phyloP scores from a whole-genome alignment of 2,329 filamentous ascomycete genomes.

The Basipetospora chlamydospora region DNA sequence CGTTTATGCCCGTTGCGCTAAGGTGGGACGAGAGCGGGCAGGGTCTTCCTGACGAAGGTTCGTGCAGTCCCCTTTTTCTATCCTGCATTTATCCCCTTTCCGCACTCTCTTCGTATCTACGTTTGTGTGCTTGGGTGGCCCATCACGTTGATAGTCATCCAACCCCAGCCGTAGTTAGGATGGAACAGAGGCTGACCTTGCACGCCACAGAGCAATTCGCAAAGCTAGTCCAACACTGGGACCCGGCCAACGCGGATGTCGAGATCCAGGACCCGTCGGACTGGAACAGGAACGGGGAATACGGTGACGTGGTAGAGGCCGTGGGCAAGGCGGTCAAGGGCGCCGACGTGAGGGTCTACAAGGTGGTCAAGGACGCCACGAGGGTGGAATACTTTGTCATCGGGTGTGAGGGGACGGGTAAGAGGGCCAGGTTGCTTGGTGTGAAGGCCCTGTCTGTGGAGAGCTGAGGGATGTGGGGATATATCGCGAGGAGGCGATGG shows the following conservation, averaged over 20 bases:
- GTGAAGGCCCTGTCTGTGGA: slow-evolving; percentile 68
- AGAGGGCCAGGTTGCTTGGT: slow-evolving; percentile 53
- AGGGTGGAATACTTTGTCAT: slow-evolving; percentile 72
- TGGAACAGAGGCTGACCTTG: background rate
- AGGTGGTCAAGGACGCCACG: slow-evolving; percentile 46
- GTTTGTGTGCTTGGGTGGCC: too few relatives aligned
- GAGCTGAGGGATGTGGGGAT: slow-evolving; percentile 26
- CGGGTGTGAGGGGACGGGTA: slow-evolving; percentile 39
- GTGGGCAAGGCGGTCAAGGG: slow-evolving; percentile 49
- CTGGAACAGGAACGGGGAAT: slow-evolving; percentile 62
- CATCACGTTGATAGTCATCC: too few relatives aligned
- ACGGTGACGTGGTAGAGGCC: slow-evolving; percentile 53
- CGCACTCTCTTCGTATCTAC: slow-evolving; percentile 1
- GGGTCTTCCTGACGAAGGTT: slow-evolving; percentile 47
- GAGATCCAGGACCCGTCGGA: slow-evolving; percentile 51
- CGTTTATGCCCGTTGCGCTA: slow-evolving; percentile 64
- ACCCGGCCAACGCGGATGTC: slow-evolving; percentile 39
- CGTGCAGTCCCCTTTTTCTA: slow-evolving; percentile 15
- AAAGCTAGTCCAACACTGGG: slow-evolving; percentile 45
- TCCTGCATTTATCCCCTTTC: slow-evolving; percentile 2
- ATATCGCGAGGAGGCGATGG: background rate
- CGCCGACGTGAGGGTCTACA: slow-evolving; percentile 60
- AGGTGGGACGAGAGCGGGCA: slow-evolving; percentile 38
- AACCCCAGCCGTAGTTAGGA: too few relatives aligned
- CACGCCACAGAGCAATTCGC: slow-evolving; percentile 50